phyloP scores from a whole-genome alignment of 1,139 yeast species.

The Debaryomyces singareniensis region DNA sequence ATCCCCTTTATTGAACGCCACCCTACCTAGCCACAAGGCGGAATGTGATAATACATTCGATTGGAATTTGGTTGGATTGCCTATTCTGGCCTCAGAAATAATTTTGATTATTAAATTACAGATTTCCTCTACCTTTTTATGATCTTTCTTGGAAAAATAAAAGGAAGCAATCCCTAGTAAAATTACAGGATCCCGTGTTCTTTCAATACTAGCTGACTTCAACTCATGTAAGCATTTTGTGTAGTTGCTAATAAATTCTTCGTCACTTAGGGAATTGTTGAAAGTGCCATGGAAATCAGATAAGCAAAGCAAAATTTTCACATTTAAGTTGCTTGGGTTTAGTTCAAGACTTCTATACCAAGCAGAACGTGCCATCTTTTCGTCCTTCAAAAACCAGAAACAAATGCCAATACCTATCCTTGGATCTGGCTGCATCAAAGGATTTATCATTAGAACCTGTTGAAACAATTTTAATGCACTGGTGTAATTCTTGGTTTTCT shows the following conservation, averaged over 20 bases:
- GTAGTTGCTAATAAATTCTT: conserved; percentile 48
- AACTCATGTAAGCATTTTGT: conserved; percentile 34
- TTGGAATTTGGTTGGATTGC: conserved; percentile 22
- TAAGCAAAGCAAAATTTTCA: conserved; percentile 60
- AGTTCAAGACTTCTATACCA: conserved; percentile 80
- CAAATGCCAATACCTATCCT: conserved; percentile 93
- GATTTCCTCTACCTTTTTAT: conserved; percentile 51
- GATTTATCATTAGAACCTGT: conserved; percentile 70
- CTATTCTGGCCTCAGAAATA: conserved; percentile 17
- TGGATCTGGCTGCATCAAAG: conserved; percentile 82
- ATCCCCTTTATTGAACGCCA: conserved; percentile 54
- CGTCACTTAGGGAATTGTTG: conserved; percentile 52
- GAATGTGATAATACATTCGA: conserved; percentile 62
- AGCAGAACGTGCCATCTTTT: conserved; percentile 66
- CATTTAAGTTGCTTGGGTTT: conserved; percentile 54
- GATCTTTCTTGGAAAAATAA: conserved; percentile 56
- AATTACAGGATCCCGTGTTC: conserved; percentile 29
- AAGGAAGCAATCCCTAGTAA: conserved; percentile 45
- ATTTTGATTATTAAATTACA: conserved; percentile 43
- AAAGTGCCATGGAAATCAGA: conserved; percentile 64
- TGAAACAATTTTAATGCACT: conserved; percentile 80
- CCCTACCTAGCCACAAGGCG: conserved; percentile 81
- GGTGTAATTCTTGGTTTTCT: conserved; percentile 59
- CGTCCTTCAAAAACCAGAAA: conserved; percentile 82
- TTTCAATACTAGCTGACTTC: conserved; percentile 20